These are phyloP conservation scores for Trypanosoma caninum DNA, from an alignment of 208 protist species.

Conservation along the genomic window DNA sequence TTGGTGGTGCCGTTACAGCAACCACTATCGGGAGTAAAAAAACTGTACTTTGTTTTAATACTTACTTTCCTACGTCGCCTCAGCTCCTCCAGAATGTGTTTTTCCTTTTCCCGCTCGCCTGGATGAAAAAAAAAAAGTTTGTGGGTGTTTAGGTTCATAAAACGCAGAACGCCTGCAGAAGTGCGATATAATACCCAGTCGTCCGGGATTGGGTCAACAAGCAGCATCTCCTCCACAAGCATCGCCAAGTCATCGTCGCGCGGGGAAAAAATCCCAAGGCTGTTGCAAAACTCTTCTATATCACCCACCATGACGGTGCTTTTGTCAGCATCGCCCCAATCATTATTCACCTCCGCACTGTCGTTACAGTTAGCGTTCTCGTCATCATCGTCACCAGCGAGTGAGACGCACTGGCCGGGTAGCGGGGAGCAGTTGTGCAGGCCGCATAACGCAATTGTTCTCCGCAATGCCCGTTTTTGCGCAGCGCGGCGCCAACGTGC, in stretches of 20 bases:
- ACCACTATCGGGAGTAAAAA: slow-evolving; percentile 45
- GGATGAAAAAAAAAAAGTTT: slow-evolving; percentile 87
- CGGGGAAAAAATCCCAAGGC: slow-evolving; percentile 74
- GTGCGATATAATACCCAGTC: slow-evolving; percentile 89
- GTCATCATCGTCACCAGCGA: slow-evolving; percentile 37
- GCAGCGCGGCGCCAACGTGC: slow-evolving; percentile 69
- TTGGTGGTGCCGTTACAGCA: not conserved
- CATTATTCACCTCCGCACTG: slow-evolving; percentile 46
- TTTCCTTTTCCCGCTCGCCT: slow-evolving; percentile 56
- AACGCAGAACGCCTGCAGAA: slow-evolving; percentile 80
- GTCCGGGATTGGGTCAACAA: slow-evolving; percentile 80
- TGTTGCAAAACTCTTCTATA: slow-evolving; percentile 86
- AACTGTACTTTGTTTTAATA: slow-evolving; percentile 75
- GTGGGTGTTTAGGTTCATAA: slow-evolving; percentile 88
- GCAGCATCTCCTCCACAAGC: slow-evolving; percentile 80
- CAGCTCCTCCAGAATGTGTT: slow-evolving; percentile 63
- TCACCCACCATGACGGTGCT: slow-evolving; percentile 67
- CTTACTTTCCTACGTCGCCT: slow-evolving; percentile 62
- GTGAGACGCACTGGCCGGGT: slow-evolving; percentile 23
- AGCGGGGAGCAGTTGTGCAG: slow-evolving; percentile 35
- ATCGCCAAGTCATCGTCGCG: slow-evolving; percentile 82
- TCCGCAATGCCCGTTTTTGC: slow-evolving; percentile 61
- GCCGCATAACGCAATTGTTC: slow-evolving; percentile 69
- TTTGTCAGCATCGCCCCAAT: slow-evolving; percentile 46
- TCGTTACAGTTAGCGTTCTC: slow-evolving; percentile 50